Evolutionary conservation across 306 rosid species (phyloP), one percentile per base, ranked within the genome.

Genomic region (Arachis stenosperma): DNA sequence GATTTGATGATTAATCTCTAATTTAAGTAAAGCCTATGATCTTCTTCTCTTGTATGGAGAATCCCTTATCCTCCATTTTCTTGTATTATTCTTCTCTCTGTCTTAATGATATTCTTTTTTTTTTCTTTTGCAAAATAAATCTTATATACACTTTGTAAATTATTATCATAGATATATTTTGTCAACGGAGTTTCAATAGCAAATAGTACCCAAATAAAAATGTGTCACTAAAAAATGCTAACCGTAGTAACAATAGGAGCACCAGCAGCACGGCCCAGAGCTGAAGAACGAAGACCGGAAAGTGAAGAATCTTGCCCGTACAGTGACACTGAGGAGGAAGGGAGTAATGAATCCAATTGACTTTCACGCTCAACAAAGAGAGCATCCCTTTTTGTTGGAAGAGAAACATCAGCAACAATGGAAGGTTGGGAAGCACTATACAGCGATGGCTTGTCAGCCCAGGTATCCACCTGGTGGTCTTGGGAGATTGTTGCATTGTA

Each of bases 231-330:
- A 69, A 64, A 75, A 63, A 15, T 58, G 69, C 87, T 65, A 69
- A 95, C 99, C 86, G 88, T 96, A 75, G 99, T 90, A 69, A 95
- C 92, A 76, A 95, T 86, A 68, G 99, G 90, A 75, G 88, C 88
- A 80, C 79, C 84, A 36, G 81, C 65, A 60, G 81, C 65, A 60
- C 93, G 98, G 72, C 85, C 75, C 67, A 87, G 83, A 41, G 93
- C 91, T 4, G 98, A 81, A 71, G 98, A 82, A 66, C 96, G 98
- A 70, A 95, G 65, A 66, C 89, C 85, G 57, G 94, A 75, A 68
- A 88, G 77, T 55, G 88, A 60, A 52, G 90, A 79, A 69, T 93
- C 97, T 62, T 87, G 92, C 54, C 93, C 91, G 46, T 86, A 90
- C 10, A 87, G 67, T 54, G 97, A 87, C 81, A 87, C 69, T 63